A percentile compares a stretch with the other conserved stretches of the same genome.
phyloP scores from a whole-genome alignment of 192 early-diverging fungal genomes.

The Polychytrium aggregatum region DNA sequence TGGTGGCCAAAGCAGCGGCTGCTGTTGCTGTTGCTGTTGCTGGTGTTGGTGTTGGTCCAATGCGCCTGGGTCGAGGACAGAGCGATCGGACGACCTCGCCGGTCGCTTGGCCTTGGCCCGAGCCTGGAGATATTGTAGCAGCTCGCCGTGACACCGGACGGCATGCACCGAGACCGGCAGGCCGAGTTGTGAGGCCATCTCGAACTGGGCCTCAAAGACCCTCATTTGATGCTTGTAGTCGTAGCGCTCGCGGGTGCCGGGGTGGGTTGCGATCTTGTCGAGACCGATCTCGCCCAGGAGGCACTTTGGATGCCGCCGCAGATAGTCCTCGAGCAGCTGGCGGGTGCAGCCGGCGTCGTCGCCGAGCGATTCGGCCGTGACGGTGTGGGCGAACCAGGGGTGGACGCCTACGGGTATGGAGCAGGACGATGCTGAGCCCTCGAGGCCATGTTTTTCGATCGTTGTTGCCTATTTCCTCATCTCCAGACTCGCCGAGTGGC shows the following conservation, averaged over 20 bases:
- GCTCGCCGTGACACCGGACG: constrained; percentile 61
- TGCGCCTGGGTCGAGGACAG: too few species aligned
- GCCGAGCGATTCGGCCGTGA: background rate
- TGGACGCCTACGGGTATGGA: too few species aligned
- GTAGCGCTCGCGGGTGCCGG: constrained; percentile 20
- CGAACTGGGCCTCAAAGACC: constrained; percentile 55
- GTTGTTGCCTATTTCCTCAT: too few species aligned
- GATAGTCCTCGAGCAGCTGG: background rate
- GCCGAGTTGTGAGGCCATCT: constrained; percentile 51
- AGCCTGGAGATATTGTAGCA: constrained; percentile 36
- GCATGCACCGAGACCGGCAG: constrained; percentile 64
- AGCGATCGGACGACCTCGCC: too few species aligned
- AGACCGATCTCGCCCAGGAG: constrained; percentile 58
- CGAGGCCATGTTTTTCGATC: too few species aligned
- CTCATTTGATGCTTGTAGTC: constrained; percentile 33
- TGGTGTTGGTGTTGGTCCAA: too few species aligned
- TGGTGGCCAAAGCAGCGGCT: constrained; percentile 30
- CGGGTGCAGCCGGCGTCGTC: background rate
- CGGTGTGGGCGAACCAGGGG: constrained; percentile 19
- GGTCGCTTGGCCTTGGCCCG: too few species aligned
- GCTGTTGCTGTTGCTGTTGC: too few species aligned
- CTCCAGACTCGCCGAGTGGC: too few species aligned
- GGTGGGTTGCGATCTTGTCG: constrained; percentile 41
- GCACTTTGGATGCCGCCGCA: constrained; percentile 25
- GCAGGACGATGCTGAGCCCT: too few species aligned